A percentile compares a stretch with the other conserved stretches of the same genome.
Conservation (phyloP, 345 rosid genomes). For the Zanthoxylum bungeanum region DNA sequence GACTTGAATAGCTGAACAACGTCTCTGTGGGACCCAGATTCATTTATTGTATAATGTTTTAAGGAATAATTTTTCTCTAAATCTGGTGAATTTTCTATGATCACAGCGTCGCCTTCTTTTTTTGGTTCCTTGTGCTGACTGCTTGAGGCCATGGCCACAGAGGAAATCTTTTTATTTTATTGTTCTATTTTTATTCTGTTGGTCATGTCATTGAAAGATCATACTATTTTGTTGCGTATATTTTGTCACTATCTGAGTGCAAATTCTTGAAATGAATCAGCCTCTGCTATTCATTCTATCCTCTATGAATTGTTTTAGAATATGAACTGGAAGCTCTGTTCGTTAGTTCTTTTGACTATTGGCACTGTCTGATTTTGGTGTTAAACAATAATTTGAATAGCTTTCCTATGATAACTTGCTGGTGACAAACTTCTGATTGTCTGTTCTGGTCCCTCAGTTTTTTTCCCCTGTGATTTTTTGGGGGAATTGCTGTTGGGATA, state of each 20-base stretch:
- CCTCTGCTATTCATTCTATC: neutral
- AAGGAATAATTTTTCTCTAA: slow-evolving; percentile 8
- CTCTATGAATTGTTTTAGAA: too few relatives aligned
- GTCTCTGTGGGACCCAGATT: slow-evolving; percentile 25
- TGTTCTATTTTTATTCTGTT: neutral
- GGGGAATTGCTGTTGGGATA: neutral
- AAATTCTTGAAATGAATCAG: neutral
- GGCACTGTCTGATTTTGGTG: neutral
- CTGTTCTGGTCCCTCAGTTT: neutral
- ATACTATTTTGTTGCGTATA: neutral
- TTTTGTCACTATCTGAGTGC: too few relatives aligned
- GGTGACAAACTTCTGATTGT: neutral
- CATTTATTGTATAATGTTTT: slow-evolving; percentile 19
- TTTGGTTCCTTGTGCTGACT: slow-evolving; percentile 3
- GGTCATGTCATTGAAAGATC: neutral
- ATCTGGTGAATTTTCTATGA: neutral
- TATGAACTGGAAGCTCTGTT: too few relatives aligned
- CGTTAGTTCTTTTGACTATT: neutral
- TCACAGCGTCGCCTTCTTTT: neutral
- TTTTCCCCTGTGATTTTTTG: neutral
- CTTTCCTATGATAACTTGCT: neutral
- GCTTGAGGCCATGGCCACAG: slow-evolving; percentile 26
- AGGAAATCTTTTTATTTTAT: slow-evolving; percentile 20
- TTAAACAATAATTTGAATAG: neutral
- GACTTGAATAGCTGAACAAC: slow-evolving; percentile 24